phyloP scores from a whole-genome alignment of 208 protist species.

The Tritrichomonas musculus region DNA sequence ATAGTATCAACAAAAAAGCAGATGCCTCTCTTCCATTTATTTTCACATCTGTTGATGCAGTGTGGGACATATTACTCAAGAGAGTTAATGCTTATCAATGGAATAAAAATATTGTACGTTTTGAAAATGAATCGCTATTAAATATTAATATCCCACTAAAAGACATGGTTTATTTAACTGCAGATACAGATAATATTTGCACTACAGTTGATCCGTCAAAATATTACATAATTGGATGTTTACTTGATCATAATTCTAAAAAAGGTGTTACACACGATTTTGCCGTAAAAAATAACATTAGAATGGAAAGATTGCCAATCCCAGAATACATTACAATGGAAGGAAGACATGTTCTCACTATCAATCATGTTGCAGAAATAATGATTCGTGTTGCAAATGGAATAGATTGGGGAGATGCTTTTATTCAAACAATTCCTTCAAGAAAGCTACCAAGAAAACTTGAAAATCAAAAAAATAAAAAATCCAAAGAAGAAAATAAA shows the following conservation, averaged over 20 bases:
- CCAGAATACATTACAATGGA: conserved; percentile 19
- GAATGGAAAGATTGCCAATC: conserved; percentile 32
- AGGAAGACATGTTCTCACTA: neutral
- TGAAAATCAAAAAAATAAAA: too few relatives aligned
- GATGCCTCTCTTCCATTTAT: neutral
- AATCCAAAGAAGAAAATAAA: too few relatives aligned
- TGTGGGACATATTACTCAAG: neutral
- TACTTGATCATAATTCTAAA: conserved; percentile 14
- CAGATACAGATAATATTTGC: conserved; percentile 16
- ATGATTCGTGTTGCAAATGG: neutral
- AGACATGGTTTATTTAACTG: conserved; percentile 17
- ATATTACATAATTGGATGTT: neutral
- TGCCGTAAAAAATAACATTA: neutral
- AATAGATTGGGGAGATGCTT: neutral
- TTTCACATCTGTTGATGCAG: neutral
- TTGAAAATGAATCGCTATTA: neutral
- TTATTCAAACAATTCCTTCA: neutral
- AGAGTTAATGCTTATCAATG: neutral
- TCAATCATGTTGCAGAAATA: conserved; percentile 7
- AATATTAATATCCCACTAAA: neutral
- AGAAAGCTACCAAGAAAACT: neutral
- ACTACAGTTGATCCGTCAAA: neutral
- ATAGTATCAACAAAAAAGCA: neutral
- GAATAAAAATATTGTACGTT: neutral
- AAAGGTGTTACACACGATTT: neutral